A percentile compares a stretch with the other conserved stretches of the same genome.
Conservation (phyloP, 495 filamentous ascomycete species). For the Penicillium samsonianum region DNA sequence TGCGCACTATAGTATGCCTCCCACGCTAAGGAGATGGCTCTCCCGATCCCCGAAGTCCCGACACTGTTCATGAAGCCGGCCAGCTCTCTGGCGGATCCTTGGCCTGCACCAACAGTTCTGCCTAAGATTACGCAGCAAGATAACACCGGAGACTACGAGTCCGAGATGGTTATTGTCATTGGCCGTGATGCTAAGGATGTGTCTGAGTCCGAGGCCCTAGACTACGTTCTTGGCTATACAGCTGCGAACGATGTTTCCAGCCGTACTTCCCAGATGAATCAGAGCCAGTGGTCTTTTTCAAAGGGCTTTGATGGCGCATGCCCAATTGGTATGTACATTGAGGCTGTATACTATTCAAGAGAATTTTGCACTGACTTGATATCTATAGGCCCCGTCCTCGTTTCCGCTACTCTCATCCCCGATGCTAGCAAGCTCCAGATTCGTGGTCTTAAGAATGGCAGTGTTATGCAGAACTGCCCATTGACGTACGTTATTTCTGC, state of each 20-base stretch:
- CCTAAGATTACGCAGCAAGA: constrained; percentile 58
- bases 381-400: constrained; percentile 52
- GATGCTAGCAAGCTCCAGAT: constrained; percentile 69
- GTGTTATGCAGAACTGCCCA: constrained; percentile 64
- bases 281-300: constrained; percentile 77
- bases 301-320: constrained; percentile 86
- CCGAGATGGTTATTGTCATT: constrained; percentile 77
- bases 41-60: constrained; percentile 71
- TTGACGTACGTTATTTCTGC: constrained; percentile 42
- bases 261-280: constrained; percentile 76
- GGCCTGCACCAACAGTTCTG: constrained; percentile 64
- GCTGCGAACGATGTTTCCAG: constrained; percentile 82
- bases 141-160: constrained; percentile 74
- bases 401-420: constrained; percentile 52
- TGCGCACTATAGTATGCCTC: constrained; percentile 57
- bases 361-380: background rate
- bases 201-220: constrained; percentile 64
- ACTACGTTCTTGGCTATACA: constrained; percentile 78
- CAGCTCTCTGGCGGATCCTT: constrained; percentile 69
- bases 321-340: constrained; percentile 58
- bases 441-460: constrained; percentile 66
- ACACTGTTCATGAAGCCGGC: constrained; percentile 80
- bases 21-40: constrained; percentile 74
- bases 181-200: constrained; percentile 70
- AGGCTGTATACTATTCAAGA: background rate